Evolutionary conservation across 2,329 filamentous ascomycete species (phyloP), one percentile per base, ranked within the genome.

Genomic region (Stromatinia cepivora): DNA sequence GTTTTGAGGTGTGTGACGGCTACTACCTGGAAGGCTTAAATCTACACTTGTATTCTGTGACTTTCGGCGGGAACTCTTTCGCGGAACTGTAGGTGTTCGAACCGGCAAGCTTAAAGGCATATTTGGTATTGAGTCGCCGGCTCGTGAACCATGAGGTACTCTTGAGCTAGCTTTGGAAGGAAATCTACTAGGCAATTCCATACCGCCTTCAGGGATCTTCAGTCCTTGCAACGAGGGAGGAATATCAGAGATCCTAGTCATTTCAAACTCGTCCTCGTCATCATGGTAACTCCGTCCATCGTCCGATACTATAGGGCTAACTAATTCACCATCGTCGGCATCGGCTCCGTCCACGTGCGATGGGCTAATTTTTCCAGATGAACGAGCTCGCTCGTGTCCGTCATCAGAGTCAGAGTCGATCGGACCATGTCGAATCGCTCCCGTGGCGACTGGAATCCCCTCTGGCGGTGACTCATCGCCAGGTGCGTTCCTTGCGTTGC

Each of bases 1-100:
- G 20, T 53, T 58, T 58, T 76, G 70, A 34, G 70, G 61, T 11
- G 65, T 70, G 57, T 77, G 72, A 20, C 71, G 65, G 20, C 59
- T 59, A 8, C 71, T 66, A n/a, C 71, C 58, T 5, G 69, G 31
- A 11, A 58, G 65, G 1, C 70, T 59, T 25, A 63, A 48, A 36
- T 71, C 72, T 17, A 76, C 52, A 63, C 76, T 75, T 17, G 74
- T 70, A 46, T 70, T 76, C 62, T 77, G 74, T 6, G 77, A 78
- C 61, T 75, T 74, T 52, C 90, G 85, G 77, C 88, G 88, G 0
- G 91, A 93, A 77, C 90, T 93, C 80, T 90, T 92, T 42, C 91
- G 85, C 3, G 92, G 91, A 45, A 93, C 85, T 10, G 85, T 82
- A 0, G 75, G 76, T 58, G 71, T 75, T 39, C 66, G 57, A 9